Percentiles rank a stretch among this genome's conserved stretches.
Evolutionary conservation across 2,329 filamentous ascomycete species (phyloP).

Genomic region (Talaromyces rugulosus): DNA sequence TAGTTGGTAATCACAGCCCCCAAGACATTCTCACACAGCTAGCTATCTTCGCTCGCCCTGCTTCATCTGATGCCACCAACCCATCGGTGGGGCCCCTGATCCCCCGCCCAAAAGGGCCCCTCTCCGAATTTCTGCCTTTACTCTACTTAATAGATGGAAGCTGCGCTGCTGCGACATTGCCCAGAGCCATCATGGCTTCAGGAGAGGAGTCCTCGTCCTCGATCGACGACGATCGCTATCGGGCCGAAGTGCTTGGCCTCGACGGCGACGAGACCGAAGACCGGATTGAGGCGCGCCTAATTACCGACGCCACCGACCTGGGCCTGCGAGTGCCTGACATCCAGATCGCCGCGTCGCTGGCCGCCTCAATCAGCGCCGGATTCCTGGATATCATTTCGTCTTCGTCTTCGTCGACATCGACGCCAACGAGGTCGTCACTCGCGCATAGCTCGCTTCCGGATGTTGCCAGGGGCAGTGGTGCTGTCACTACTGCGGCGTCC

Average conservation of each 20-base stretch:
- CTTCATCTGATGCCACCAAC: not conserved
- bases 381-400: slow-evolving; percentile 23
- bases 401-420: slow-evolving; percentile 22
- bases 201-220: slow-evolving; percentile 1
- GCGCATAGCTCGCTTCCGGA: slow-evolving; percentile 27
- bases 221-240: slow-evolving; percentile 36
- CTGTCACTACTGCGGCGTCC: slow-evolving; percentile 8
- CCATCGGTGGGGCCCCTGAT: not conserved
- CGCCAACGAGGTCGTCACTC: slow-evolving; percentile 20
- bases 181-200: not conserved
- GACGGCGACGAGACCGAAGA: slow-evolving; percentile 32
- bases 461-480: slow-evolving; percentile 2
- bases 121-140: not conserved
- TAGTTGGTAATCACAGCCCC: not conserved
- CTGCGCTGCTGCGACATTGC: not conserved
- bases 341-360: slow-evolving; percentile 28
- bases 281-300: slow-evolving; percentile 33
- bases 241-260: slow-evolving; percentile 32
- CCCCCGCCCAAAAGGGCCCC: not conserved
- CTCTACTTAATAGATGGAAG: not conserved
- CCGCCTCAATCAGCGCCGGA: slow-evolving; percentile 33
- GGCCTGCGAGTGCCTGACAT: slow-evolving; percentile 33
- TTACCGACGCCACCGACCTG: slow-evolving; percentile 34
- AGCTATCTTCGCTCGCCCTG: not conserved
- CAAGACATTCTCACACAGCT: not conserved